phyloP scores from a whole-genome alignment of 2,329 filamentous ascomycete species.

The Ophiosphaerella korrae region DNA sequence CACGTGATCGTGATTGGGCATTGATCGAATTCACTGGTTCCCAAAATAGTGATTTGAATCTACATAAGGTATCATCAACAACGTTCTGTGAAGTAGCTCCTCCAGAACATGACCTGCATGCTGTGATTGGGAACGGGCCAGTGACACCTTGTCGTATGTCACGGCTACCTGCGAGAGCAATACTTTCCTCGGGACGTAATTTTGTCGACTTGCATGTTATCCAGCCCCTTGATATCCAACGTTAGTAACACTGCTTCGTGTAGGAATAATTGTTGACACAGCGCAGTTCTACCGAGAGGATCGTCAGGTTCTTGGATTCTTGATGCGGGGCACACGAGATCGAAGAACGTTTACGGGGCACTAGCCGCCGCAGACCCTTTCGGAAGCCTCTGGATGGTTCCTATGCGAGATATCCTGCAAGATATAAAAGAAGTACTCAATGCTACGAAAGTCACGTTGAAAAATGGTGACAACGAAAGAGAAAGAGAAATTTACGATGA shows the following conservation, averaged over 20 bases:
- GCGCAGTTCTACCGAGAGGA: background rate
- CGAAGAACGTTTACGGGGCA: constrained; percentile 2
- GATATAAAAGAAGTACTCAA: constrained; percentile 3
- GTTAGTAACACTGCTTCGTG: background rate
- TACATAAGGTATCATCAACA: background rate
- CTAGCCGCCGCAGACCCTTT: constrained; percentile 10
- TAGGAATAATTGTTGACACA: background rate
- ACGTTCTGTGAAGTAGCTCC: background rate
- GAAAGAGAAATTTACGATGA: no score
- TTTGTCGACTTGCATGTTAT: background rate
- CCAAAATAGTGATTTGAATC: background rate
- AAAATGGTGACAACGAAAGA: background rate
- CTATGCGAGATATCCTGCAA: constrained; percentile 7
- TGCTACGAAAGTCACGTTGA: constrained; percentile 1
- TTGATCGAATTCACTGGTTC: background rate
- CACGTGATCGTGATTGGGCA: constrained; percentile 5
- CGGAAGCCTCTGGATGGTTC: constrained; percentile 10
- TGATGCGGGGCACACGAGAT: background rate
- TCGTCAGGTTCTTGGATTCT: constrained; percentile 11
- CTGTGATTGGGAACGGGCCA: background rate
- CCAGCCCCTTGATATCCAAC: background rate
- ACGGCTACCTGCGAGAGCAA: background rate
- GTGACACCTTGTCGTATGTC: background rate
- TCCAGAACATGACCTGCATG: background rate
- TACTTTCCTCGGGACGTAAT: background rate